Conservation (phyloP, 208 protist species). For the Trypanosomatidae sp. region DNA sequence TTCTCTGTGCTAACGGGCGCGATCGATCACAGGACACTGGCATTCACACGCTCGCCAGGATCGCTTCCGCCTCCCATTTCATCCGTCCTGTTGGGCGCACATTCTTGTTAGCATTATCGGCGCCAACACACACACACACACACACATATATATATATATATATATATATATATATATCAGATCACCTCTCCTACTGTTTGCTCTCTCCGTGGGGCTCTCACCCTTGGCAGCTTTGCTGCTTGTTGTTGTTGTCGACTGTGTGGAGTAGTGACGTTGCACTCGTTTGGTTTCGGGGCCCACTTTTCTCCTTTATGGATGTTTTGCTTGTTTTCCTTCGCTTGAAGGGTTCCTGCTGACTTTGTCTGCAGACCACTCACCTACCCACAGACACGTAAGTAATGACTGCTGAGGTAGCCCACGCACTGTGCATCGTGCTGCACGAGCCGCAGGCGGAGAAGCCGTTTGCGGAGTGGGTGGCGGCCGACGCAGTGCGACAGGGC, state of each 20-base stretch:
- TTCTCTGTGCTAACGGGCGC: too few relatives aligned
- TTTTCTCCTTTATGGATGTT: constrained; percentile 3
- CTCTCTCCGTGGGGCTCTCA: too few relatives aligned
- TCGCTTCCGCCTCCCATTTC: too few relatives aligned
- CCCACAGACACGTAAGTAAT: not conserved
- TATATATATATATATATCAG: too few relatives aligned
- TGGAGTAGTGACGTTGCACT: too few relatives aligned
- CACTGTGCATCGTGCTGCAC: constrained; percentile 37
- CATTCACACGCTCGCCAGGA: too few relatives aligned
- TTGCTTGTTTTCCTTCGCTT: not conserved
- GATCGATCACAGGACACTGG: too few relatives aligned
- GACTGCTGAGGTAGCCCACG: constrained; percentile 4
- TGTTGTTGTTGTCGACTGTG: constrained; percentile 4
- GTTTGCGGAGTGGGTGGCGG: constrained; percentile 36
- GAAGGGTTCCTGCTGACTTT: not conserved
- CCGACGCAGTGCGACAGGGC: constrained; percentile 7
- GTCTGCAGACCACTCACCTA: not conserved
- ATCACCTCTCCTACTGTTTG: not conserved
- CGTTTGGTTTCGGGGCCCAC: too few relatives aligned
- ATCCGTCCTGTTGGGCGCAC: not conserved
- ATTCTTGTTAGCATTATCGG: not conserved
- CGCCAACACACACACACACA: not conserved
- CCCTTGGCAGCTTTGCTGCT: not conserved
- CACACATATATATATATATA: too few relatives aligned
- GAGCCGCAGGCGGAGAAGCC: constrained; percentile 32